Evolutionary conservation across 106 monocot species (phyloP), one percentile per base, ranked within the genome.

Genomic region (Allium fistulosum): DNA sequence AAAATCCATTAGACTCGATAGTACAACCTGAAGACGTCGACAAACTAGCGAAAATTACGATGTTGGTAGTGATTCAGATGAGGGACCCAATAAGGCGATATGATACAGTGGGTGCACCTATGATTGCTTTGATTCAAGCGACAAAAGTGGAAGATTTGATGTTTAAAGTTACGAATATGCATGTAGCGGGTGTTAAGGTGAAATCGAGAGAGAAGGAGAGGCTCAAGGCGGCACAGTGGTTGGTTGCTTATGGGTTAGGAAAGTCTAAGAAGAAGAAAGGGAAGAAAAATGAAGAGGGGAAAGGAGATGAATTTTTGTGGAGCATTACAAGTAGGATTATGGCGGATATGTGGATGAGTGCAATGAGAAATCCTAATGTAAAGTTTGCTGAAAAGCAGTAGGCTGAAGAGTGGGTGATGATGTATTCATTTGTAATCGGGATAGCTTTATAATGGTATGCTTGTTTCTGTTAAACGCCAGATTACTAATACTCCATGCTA

Each of bases 331-430:
- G 91, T 22, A 53, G 85, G 65, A 69, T 86, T 10, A 88, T 91
- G 95, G 91, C 95, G 0, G 91, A 86, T 62, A 91, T 91, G 91
- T 91, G 95, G 95, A 75, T 96, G 46, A 88, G 88, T 69, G 72
- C 79, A 6, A 77, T 84, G 51, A 65, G 95, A 12, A 96, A 96
- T 77, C 91, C 95, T 2, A 88, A 96, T 70, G 91, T 96, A 10
- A 96, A 88, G 73, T 48, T 95, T 15, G 61, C 64, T 9, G 55
- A 68, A 16, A 68, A 57, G 68, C 18, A 6, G 57, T 69, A 69
- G 57, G 13, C 37, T 37, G 5, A 37, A 37, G 37, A 64, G 63
- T 37, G 3, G 63, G 46, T 13, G 11, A 37, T 37, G 22, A 22
- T 22, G 22, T 22, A 22, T 22, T 22, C 22, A 22, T 22, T 22